These are phyloP conservation scores for Petasospora fabianii DNA, from an alignment of 1,139 yeast genomes.

Conservation along the genomic window DNA sequence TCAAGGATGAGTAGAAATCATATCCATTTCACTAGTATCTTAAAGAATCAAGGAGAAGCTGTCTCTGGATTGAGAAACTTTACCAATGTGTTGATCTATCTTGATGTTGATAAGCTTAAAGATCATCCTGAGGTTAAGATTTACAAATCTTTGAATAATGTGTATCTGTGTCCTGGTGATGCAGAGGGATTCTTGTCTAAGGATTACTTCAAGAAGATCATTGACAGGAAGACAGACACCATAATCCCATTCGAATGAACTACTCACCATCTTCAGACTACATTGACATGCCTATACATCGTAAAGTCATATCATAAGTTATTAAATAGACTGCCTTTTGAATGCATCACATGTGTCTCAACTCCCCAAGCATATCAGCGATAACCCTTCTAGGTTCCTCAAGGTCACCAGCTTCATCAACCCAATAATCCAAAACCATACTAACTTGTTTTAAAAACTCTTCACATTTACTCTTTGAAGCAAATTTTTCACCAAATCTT, in stretches of 20 bases:
- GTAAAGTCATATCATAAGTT: no score
- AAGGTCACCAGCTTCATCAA: slow-evolving; percentile 18
- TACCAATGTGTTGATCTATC: slow-evolving; percentile 57
- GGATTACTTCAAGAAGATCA: slow-evolving; percentile 41
- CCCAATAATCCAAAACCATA: slow-evolving; percentile 18
- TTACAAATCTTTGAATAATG: slow-evolving; percentile 68
- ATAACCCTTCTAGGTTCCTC: slow-evolving; percentile 10
- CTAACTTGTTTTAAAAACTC: slow-evolving; percentile 5
- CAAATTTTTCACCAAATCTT: slow-evolving; percentile 12
- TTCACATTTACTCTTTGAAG: slow-evolving; percentile 9
- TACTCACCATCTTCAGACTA: no score
- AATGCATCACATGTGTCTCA: no score
- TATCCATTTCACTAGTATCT: slow-evolving; percentile 61
- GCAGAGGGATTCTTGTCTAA: slow-evolving; percentile 46
- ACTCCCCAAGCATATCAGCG: slow-evolving; percentile 6
- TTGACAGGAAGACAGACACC: slow-evolving; percentile 25
- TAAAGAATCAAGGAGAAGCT: slow-evolving; percentile 39
- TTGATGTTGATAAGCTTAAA: slow-evolving; percentile 50
- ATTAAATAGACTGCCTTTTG: no score
- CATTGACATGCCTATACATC: no score
- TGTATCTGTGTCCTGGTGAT: slow-evolving; percentile 65
- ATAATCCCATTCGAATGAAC: background rate
- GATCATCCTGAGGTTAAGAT: slow-evolving; percentile 46
- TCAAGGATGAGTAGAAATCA: slow-evolving; percentile 74
- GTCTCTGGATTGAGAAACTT: slow-evolving; percentile 71